Evolutionary conservation across 2,329 filamentous ascomycete genomes (phyloP).

Genomic region (Aureobasidium leucospermi): DNA sequence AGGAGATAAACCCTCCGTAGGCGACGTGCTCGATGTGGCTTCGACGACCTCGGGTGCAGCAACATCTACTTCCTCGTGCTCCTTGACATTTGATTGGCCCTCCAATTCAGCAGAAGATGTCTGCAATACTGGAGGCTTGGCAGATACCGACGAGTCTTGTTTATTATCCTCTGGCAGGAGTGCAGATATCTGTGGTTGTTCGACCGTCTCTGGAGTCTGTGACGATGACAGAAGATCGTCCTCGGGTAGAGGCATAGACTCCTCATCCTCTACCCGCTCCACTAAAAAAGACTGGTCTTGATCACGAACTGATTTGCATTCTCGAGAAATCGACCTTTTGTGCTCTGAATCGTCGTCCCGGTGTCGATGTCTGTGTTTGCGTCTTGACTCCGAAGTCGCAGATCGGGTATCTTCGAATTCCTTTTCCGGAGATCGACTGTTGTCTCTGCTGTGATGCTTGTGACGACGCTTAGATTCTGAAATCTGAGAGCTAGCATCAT

Average conservation of each 20-base stretch:
- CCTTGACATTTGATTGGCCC: neutral
- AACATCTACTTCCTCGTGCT: neutral
- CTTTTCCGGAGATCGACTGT: neutral
- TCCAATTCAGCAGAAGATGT: neutral
- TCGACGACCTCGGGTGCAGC: neutral
- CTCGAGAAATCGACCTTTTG: neutral
- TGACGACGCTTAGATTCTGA: neutral
- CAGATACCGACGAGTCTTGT: neutral
- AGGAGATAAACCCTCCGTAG: neutral
- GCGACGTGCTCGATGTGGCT: neutral
- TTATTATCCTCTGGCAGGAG: neutral
- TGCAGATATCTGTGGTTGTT: neutral
- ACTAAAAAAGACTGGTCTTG: constrained; percentile 55
- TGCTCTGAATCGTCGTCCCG: neutral
- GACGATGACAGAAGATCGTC: constrained; percentile 22
- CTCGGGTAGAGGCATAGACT: constrained; percentile 41
- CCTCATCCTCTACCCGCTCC: constrained; percentile 52
- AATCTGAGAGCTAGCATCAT: constrained; percentile 16
- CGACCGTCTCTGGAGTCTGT: constrained; percentile 14
- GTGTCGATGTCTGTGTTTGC: constrained; percentile 10
- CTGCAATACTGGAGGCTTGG: neutral
- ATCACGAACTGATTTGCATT: constrained; percentile 14
- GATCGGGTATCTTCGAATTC: neutral
- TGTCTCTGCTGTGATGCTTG: constrained; percentile 3
- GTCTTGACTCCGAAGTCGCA: constrained; percentile 1